A percentile compares a stretch with the other conserved stretches of the same genome.
Conservation (phyloP, 2,329 filamentous ascomycete genomes). For the Onygenales sp. region DNA sequence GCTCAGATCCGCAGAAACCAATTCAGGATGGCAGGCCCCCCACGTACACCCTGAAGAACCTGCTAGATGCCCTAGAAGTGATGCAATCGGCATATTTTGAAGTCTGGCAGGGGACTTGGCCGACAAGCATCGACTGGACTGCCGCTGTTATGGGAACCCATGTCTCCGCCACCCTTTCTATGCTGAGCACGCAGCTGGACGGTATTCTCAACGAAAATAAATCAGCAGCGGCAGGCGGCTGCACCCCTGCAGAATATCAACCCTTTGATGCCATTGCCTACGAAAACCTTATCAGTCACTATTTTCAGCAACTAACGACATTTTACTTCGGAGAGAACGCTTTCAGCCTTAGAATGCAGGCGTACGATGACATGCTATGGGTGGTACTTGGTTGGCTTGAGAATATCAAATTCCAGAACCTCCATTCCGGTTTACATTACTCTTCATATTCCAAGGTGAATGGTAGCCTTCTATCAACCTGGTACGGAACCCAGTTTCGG, state of each 20-base stretch:
- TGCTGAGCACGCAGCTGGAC: constrained; percentile 50
- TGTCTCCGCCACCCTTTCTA: constrained; percentile 60
- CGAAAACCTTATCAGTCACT: constrained; percentile 72
- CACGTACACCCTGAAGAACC: constrained; percentile 24
- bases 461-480: constrained; percentile 29
- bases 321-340: constrained; percentile 85
- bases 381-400: constrained; percentile 89
- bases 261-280: constrained; percentile 39
- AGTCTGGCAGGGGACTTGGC: constrained; percentile 72
- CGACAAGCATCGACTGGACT: constrained; percentile 85
- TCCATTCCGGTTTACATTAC: constrained; percentile 59
- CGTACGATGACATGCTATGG: constrained; percentile 93
- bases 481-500: constrained; percentile 70
- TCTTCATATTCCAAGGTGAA: constrained; percentile 14
- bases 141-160: constrained; percentile 75
- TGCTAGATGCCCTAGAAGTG: constrained; percentile 57
- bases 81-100: constrained; percentile 74
- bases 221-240: constrained; percentile 12
- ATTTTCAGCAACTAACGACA: constrained; percentile 65
- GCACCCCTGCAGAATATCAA: constrained; percentile 6
- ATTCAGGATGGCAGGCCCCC: constrained; percentile 10
- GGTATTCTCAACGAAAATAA: constrained; percentile 28
- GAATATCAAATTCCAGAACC: constrained; percentile 62
- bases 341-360: constrained; percentile 63
- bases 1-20: constrained; percentile 12